Conservation (phyloP, 306 rosid species). For the Castanea mollissima region DNA sequence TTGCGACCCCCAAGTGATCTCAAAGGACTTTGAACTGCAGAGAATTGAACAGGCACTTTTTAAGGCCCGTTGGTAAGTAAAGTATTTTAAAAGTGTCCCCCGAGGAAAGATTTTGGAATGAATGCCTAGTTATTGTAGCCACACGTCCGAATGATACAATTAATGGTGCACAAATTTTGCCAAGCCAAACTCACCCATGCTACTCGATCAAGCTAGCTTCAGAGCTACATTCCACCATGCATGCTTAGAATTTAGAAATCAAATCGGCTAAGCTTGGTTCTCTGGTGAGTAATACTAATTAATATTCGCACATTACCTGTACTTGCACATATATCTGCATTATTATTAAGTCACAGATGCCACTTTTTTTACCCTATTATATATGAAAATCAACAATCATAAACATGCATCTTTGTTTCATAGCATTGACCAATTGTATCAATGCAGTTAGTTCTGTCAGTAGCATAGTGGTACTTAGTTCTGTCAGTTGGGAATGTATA, state of each 20-base stretch:
- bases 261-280: background rate
- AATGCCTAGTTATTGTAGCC: background rate
- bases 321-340: background rate
- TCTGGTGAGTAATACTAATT: background rate
- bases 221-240: background rate
- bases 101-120: conserved; percentile 21
- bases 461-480: too few relatives aligned
- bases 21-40: conserved; percentile 15
- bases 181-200: conserved; percentile 10
- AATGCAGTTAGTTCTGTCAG: too few relatives aligned
- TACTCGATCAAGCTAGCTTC: background rate
- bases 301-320: background rate
- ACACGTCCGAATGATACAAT: background rate
- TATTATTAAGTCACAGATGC: background rate
- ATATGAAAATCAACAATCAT: too few relatives aligned
- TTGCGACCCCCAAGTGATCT: conserved; percentile 30
- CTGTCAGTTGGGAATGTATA: too few relatives aligned
- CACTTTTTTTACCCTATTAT: background rate
- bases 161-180: background rate
- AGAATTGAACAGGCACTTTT: background rate
- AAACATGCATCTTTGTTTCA: too few relatives aligned
- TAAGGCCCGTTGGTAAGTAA: background rate
- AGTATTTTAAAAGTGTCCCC: conserved; percentile 29
- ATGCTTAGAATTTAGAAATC: background rate
- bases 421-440: too few relatives aligned